A percentile compares a stretch with the other conserved stretches of the same genome.
Conservation (phyloP, 257 asterid species). For the Sherardia arvensis region DNA sequence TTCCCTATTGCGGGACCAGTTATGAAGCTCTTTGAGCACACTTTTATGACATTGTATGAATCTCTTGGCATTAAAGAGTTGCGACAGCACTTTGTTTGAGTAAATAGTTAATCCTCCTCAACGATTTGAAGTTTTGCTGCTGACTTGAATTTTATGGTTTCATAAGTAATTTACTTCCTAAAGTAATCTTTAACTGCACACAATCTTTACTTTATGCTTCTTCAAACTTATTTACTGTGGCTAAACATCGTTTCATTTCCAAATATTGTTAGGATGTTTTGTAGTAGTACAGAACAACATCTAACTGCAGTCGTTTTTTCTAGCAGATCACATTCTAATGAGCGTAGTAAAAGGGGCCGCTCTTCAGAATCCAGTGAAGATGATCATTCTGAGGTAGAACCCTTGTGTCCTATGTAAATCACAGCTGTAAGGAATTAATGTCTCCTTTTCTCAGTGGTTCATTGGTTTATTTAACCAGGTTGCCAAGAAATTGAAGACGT, state of each 20-base stretch:
- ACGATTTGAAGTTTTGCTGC: not conserved
- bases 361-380: constrained; percentile 46
- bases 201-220: not conserved
- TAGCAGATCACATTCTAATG: constrained; percentile 45
- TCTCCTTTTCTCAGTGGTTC: constrained; percentile 5
- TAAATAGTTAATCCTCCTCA: not conserved
- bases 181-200: not conserved
- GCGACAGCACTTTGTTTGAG: not conserved
- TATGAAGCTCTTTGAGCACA: not conserved
- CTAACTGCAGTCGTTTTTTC: constrained; percentile 14
- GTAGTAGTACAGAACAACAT: not conserved
- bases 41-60: not conserved
- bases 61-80: not conserved
- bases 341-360: constrained; percentile 37
- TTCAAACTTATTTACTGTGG: not conserved
- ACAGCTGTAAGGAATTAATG: not conserved
- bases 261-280: constrained; percentile 10
- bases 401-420: constrained; percentile 13
- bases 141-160: not conserved
- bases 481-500: constrained; percentile 31
- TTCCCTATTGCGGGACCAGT: not conserved
- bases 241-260: not conserved
- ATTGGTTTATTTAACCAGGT: constrained; percentile 29
- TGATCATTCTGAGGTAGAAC: constrained; percentile 45
- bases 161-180: not conserved